Conservation (phyloP, 2,329 filamentous ascomycete species). For the Hymenoscyphus infarciens region DNA sequence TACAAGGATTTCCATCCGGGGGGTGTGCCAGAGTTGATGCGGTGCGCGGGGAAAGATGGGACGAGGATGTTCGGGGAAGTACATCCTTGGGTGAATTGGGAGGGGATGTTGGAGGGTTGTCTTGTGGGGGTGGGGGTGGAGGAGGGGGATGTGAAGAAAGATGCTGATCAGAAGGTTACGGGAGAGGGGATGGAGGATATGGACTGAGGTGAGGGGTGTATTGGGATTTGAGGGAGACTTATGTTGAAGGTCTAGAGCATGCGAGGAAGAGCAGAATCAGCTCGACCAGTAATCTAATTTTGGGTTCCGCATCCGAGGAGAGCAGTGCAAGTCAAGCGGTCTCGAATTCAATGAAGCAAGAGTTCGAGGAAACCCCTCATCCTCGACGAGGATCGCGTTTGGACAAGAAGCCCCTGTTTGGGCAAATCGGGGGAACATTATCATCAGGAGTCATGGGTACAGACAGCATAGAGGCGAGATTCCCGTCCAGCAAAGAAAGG, state of each 20-base stretch:
- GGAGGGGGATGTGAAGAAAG: constrained; percentile 46
- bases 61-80: constrained; percentile 62
- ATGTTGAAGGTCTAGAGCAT: too few species aligned
- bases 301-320: too few species aligned
- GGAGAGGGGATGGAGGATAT: constrained; percentile 54
- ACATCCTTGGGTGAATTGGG: constrained; percentile 70
- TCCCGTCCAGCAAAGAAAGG: too few species aligned
- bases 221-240: too few species aligned
- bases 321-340: too few species aligned
- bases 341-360: too few species aligned
- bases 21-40: constrained; percentile 69
- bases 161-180: constrained; percentile 52
- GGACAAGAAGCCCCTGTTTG: too few species aligned
- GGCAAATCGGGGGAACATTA: not conserved
- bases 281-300: too few species aligned
- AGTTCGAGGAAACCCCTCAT: too few species aligned
- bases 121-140: constrained; percentile 61
- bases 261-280: too few species aligned
- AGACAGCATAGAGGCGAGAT: not conserved
- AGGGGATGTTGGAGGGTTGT: constrained; percentile 63
- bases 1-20: constrained; percentile 91
- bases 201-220: constrained; percentile 43
- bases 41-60: constrained; percentile 58
- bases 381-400: too few species aligned
- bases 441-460: not conserved